Evolutionary conservation across 768 basidiomycete species (phyloP), one percentile per base, ranked within the genome.

Genomic region (Phylloporus arenicola): DNA sequence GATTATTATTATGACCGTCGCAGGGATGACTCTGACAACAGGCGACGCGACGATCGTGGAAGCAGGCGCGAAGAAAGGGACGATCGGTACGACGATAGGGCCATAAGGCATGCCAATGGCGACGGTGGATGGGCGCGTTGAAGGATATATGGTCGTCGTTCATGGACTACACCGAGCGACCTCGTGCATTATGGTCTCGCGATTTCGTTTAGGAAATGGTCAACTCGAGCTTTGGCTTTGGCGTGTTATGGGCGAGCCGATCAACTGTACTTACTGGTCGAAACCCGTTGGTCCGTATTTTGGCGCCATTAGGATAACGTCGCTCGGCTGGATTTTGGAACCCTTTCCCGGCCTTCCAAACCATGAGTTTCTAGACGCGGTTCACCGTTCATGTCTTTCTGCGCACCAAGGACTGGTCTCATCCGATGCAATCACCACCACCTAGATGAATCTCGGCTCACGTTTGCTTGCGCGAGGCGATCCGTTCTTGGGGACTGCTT

Each of bases 1-100:
- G 84, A 88, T 78, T 80, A 79, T 76, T 82, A 85, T 83, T 83
- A 84, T 84, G 86, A 88, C 70, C 86, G 88, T 66, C 84, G 85
- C 75, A 86, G 86, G 83, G 86, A 89, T 69, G 84, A 86, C 67
- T 53, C 64, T 56, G 80, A 84, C 60, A 73, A 69, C 73, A 70
- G 65, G 52, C 65, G 65, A 63, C 80, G 83, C 69, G 77, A 85
- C 69, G 86, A 88, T 65, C 67, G 67, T 51, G 83, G 85, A 69
- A 78, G 79, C 72, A 82, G 84, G 71, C 84, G 87, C 72, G 87
- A 89, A 57, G 87, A 88, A 64, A 90, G 83, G 73, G 86, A 89
- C 62, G 86, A 87, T 47, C 83, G 84, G 42, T 86, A 70, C 71
- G 88, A 90, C 47, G 88, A 89, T 56, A 80, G 88, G 71, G 72